Evolutionary conservation across 129 eudicot species (phyloP).

Genomic region (Escallonia herrerae): DNA sequence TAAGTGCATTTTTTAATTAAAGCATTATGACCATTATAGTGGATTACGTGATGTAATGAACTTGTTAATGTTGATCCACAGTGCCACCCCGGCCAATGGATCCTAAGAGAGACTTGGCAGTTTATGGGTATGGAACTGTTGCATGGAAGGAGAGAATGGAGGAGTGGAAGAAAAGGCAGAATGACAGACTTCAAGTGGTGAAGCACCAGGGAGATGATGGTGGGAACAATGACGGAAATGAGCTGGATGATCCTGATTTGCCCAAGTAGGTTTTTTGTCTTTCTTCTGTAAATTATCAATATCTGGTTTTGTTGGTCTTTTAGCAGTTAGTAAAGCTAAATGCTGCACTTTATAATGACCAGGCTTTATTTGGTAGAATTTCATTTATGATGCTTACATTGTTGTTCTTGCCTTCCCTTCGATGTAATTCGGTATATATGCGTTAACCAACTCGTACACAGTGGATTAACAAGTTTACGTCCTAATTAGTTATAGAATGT

Average conservation of each 20-base stretch:
- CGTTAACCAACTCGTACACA: no score
- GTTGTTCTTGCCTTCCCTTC: no score
- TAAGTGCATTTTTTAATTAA: constrained; percentile 23
- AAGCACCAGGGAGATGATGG: constrained; percentile 60
- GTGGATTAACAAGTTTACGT: no score
- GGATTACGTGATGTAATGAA: neutral
- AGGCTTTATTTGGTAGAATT: no score
- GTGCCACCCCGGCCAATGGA: constrained; percentile 95
- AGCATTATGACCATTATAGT: neutral
- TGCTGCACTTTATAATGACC: no score
- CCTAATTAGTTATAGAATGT: no score
- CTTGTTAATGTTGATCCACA: constrained; percentile 17
- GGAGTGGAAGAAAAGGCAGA: constrained; percentile 84
- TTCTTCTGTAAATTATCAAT: neutral
- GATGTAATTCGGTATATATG: no score
- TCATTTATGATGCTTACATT: no score
- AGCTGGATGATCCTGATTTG: constrained; percentile 75
- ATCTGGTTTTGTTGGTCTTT: neutral
- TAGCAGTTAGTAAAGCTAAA: no score
- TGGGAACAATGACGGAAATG: constrained; percentile 44
- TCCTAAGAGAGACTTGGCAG: constrained; percentile 88
- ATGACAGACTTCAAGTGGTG: constrained; percentile 75
- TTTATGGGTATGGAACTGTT: constrained; percentile 93
- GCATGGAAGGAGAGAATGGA: constrained; percentile 99
- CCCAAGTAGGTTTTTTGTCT: constrained; percentile 53